A percentile compares a stretch with the other conserved stretches of the same genome.
phyloP scores from a whole-genome alignment of 1,284 basidiomycete species.

The Boletus semigastroideus region DNA sequence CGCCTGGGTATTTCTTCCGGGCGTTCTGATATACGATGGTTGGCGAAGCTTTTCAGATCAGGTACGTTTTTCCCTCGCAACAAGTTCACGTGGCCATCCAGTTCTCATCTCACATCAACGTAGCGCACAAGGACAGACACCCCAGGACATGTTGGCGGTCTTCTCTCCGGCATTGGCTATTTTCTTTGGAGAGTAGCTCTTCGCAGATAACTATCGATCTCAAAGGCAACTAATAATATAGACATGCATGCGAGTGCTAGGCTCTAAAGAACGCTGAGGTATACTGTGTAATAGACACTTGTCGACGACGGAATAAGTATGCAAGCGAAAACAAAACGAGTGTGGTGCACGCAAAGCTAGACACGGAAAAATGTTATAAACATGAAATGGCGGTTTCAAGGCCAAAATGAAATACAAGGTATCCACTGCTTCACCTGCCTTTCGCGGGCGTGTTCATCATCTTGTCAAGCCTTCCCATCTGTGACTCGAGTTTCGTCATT shows the following conservation, averaged over 20 bases:
- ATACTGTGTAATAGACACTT: slow-evolving; percentile 5
- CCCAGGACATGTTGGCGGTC: slow-evolving; percentile 79
- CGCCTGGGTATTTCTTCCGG: slow-evolving; percentile 76
- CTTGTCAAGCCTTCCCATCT: slow-evolving; percentile 73
- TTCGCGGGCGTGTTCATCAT: slow-evolving; percentile 65
- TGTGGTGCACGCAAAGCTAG: slow-evolving; percentile 1
- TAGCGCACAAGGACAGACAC: slow-evolving; percentile 59
- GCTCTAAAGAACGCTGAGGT: slow-evolving; percentile 11
- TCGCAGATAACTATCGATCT: slow-evolving; percentile 20
- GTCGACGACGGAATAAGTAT: slow-evolving; percentile 11
- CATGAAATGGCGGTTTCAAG: not conserved
- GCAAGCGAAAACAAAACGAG: slow-evolving; percentile 15
- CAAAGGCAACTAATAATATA: slow-evolving; percentile 8
- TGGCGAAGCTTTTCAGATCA: slow-evolving; percentile 49
- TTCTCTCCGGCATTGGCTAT: slow-evolving; percentile 68
- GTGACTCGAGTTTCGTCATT: slow-evolving; percentile 68
- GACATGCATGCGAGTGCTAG: slow-evolving; percentile 2
- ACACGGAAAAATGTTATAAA: not conserved
- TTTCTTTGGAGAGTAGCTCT: slow-evolving; percentile 42
- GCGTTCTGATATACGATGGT: slow-evolving; percentile 71
- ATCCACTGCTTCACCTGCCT: slow-evolving; percentile 15
- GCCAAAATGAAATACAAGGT: not conserved
- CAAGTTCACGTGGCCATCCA: not conserved
- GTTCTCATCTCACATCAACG: slow-evolving; percentile 10
- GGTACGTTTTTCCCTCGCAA: slow-evolving; percentile 34